These are phyloP conservation scores for Tulasnella sp. DNA, from an alignment of 768 basidiomycete genomes.

Conservation along the genomic window DNA sequence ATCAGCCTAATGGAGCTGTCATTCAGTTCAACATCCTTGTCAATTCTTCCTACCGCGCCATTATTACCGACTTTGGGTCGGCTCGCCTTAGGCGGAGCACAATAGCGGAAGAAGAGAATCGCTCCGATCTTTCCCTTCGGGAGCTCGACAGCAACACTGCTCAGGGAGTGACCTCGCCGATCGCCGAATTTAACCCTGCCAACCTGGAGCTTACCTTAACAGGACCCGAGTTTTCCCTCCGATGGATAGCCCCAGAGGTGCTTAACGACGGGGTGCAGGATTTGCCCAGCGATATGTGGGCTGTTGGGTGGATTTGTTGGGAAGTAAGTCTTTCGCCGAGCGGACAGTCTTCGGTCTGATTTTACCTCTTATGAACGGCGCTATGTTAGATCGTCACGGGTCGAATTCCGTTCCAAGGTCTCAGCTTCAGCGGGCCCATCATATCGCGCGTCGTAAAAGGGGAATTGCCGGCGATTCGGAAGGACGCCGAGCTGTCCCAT, in stretches of 20 bases:
- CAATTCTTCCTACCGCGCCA: not conserved
- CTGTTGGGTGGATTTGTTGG: not conserved
- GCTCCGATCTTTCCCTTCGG: too few relatives aligned
- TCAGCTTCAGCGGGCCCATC: not conserved
- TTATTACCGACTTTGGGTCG: conserved; percentile 5
- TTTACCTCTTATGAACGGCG: not conserved
- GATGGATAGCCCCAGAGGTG: too few relatives aligned
- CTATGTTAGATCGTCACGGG: not conserved
- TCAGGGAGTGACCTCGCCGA: too few relatives aligned
- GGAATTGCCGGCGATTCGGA: not conserved
- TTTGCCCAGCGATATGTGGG: not conserved
- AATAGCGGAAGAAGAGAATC: too few relatives aligned
- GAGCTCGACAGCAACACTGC: too few relatives aligned
- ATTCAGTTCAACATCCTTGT: not conserved
- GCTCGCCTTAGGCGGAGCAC: not conserved
- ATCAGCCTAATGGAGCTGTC: too few relatives aligned
- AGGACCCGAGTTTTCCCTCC: too few relatives aligned
- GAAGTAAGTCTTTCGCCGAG: not conserved
- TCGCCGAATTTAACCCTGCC: too few relatives aligned
- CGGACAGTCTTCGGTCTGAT: not conserved
- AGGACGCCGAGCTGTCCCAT: not conserved
- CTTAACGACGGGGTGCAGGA: too few relatives aligned
- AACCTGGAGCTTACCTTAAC: too few relatives aligned
- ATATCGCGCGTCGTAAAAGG: not conserved
- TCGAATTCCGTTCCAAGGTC: not conserved